Conservation (phyloP, 768 basidiomycete species). For the Mycena venus region DNA sequence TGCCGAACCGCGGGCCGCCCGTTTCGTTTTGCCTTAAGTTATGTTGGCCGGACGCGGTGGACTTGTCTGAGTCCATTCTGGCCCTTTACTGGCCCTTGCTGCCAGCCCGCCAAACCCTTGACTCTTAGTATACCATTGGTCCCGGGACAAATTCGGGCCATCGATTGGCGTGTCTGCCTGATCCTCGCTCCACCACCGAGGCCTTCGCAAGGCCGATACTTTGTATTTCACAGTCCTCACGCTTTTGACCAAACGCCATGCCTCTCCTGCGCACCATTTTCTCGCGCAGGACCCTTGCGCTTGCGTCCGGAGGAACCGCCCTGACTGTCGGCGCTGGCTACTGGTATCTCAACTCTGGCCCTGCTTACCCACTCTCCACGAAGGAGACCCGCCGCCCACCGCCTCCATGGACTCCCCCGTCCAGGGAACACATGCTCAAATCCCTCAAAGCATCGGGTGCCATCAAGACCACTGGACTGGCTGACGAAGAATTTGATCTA, state of each 20-base stretch:
- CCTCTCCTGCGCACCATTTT: conserved; percentile 57
- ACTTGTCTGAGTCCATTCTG: too few species aligned
- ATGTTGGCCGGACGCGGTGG: neutral
- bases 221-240: neutral
- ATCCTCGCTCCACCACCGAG: neutral
- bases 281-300: conserved; percentile 67
- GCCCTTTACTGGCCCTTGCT: neutral
- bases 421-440: conserved; percentile 74
- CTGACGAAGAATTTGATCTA: conserved; percentile 78
- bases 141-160: neutral
- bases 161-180: neutral
- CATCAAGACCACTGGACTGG: conserved; percentile 36
- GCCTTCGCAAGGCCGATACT: neutral
- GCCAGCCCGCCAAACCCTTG: neutral
- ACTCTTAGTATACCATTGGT: neutral
- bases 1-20: neutral
- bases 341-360: conserved; percentile 82
- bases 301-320: conserved; percentile 65
- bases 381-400: conserved; percentile 79
- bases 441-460: conserved; percentile 63
- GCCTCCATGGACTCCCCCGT: conserved; percentile 84
- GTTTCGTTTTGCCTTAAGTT: neutral
- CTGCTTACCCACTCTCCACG: conserved; percentile 74
- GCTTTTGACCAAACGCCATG: conserved; percentile 36
- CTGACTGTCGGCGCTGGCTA: conserved; percentile 72